A percentile compares a stretch with the other conserved stretches of the same genome.
These are phyloP conservation scores for Xylariales sp. DNA, from an alignment of 2,329 filamentous ascomycete genomes.

Conservation along the genomic window DNA sequence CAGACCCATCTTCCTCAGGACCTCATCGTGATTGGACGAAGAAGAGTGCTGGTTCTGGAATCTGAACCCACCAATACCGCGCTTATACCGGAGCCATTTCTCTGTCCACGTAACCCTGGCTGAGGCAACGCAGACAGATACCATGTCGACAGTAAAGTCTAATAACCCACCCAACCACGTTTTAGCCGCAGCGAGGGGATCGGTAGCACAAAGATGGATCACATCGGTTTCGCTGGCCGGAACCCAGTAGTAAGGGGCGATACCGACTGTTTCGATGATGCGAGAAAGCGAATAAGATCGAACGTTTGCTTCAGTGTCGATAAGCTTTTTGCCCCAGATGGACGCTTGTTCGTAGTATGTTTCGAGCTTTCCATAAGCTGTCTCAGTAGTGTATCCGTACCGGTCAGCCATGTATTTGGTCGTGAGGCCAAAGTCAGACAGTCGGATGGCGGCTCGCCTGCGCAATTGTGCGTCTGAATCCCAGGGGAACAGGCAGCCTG, in stretches of 20 bases:
- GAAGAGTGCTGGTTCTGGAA: slow-evolving; percentile 1
- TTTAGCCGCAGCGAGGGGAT: slow-evolving; percentile 10
- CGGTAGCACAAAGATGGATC: slow-evolving; percentile 11
- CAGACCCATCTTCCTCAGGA: slow-evolving; percentile 5
- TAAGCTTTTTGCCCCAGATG: slow-evolving; percentile 2
- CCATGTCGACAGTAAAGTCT: slow-evolving; percentile 5
- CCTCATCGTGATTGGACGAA: not conserved
- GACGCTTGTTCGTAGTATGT: slow-evolving; percentile 6
- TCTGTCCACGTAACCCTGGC: slow-evolving; percentile 2
- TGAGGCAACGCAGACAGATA: slow-evolving; percentile 1
- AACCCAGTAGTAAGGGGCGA: slow-evolving; percentile 14
- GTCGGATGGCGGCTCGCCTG: slow-evolving; percentile 5
- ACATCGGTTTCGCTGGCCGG: slow-evolving; percentile 12
- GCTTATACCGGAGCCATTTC: not conserved
- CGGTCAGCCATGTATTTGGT: slow-evolving; percentile 6
- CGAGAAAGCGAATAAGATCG: slow-evolving; percentile 8
- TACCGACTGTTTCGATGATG: slow-evolving; percentile 10
- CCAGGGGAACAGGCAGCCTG: not conserved
- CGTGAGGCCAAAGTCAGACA: slow-evolving; percentile 14
- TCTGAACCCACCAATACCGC: not conserved
- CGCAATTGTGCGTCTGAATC: slow-evolving; percentile 4
- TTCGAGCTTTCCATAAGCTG: not conserved
- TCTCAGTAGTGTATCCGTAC: slow-evolving; percentile 4
- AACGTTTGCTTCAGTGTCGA: slow-evolving; percentile 3
- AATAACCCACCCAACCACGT: slow-evolving; percentile 5